phyloP scores from a whole-genome alignment of 371 early-diverging fungal genomes.

The Rhizopus delemar region DNA sequence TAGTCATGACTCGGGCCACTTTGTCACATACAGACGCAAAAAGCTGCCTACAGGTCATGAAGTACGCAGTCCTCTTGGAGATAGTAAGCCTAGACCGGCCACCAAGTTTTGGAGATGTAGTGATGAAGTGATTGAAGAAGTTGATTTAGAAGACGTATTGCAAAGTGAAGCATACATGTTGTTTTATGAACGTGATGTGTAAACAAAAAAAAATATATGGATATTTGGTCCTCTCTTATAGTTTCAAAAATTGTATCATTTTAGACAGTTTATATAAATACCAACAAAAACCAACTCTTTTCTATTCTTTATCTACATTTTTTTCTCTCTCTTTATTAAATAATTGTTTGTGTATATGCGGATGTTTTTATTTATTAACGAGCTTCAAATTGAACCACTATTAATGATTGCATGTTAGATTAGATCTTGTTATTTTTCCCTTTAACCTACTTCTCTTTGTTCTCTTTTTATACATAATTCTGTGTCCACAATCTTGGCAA shows the following conservation, averaged over 20 bases:
- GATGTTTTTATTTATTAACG: conserved; percentile 48
- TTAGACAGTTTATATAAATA: too few relatives aligned
- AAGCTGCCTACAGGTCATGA: conserved; percentile 52
- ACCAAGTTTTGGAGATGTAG: conserved; percentile 76
- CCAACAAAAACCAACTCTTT: too few relatives aligned
- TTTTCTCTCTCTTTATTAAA: not conserved
- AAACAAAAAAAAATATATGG: conserved; percentile 2
- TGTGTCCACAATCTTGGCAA: conserved; percentile 94
- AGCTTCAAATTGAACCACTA: conserved; percentile 86
- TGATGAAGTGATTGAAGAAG: conserved; percentile 84
- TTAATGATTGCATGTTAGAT: conserved; percentile 25
- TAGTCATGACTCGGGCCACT: conserved; percentile 89
- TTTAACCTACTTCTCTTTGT: conserved; percentile 83
- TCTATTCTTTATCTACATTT: too few relatives aligned
- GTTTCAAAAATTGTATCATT: not conserved
- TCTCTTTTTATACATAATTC: conserved; percentile 96
- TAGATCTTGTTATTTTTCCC: not conserved
- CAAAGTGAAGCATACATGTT: conserved; percentile 84
- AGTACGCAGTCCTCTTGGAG: conserved; percentile 39
- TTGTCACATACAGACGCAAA: conserved; percentile 84
- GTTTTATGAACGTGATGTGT: conserved; percentile 73
- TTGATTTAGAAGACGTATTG: conserved; percentile 68
- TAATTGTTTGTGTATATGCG: not conserved
- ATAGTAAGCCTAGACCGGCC: conserved; percentile 45
- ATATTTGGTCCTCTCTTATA: not conserved